Percentiles rank a stretch among this genome's conserved stretches.
Conservation (phyloP, 108 stramenopile species). For the Craspedostauros australis region DNA sequence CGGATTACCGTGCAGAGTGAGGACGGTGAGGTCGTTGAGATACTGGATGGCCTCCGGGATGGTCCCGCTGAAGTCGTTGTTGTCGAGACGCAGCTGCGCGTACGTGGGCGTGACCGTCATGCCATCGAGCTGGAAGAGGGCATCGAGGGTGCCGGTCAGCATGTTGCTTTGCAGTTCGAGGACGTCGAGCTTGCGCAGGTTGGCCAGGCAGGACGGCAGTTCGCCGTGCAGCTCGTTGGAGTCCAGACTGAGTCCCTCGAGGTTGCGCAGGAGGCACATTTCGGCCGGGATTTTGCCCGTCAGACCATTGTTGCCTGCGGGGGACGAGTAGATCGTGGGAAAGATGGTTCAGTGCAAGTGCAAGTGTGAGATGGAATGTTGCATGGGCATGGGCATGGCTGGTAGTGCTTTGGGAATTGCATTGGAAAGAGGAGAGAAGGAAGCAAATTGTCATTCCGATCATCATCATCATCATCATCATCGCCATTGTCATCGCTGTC, state of each 20-base stretch:
- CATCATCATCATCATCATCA: too few species aligned
- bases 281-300: conserved; percentile 22
- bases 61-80: conserved; percentile 41
- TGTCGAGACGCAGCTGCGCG: conserved; percentile 25
- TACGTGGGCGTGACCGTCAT: neutral
- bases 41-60: conserved; percentile 23
- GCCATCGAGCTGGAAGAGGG: neutral
- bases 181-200: conserved; percentile 12
- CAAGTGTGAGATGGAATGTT: too few species aligned
- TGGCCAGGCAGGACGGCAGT: conserved; percentile 44
- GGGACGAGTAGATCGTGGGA: neutral
- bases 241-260: conserved; percentile 9
- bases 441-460: too few species aligned
- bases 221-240: conserved; percentile 16
- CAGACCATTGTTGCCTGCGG: conserved; percentile 17
- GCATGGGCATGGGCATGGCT: too few species aligned
- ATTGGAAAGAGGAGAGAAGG: too few species aligned
- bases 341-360: too few species aligned
- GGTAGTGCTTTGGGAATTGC: too few species aligned
- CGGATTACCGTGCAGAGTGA: conserved; percentile 37
- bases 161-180: conserved; percentile 19
- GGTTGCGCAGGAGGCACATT: conserved; percentile 12
- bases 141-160: conserved; percentile 13
- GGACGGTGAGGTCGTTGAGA: conserved; percentile 19
- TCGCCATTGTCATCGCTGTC: too few species aligned